Conservation (phyloP, 345 rosid species). For the Hirschfeldia incana region DNA sequence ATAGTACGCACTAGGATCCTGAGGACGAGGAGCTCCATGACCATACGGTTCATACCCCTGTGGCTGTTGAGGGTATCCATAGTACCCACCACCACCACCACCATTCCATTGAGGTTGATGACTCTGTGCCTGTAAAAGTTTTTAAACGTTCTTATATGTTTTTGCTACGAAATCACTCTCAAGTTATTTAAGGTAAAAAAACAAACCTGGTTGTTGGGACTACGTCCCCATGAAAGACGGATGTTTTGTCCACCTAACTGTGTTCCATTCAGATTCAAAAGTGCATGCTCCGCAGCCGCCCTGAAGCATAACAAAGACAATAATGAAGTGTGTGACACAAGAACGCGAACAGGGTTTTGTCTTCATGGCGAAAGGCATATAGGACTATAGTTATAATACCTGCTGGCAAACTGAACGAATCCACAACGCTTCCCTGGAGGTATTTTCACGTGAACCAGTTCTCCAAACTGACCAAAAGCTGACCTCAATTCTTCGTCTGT, state of each 20-base stretch:
- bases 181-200: neutral
- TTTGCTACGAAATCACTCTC: neutral
- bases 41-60: slow-evolving; percentile 90
- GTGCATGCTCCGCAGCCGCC: slow-evolving; percentile 81
- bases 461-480: slow-evolving; percentile 82
- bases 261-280: slow-evolving; percentile 69
- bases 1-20: slow-evolving; percentile 86
- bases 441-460: slow-evolving; percentile 86
- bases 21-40: slow-evolving; percentile 60
- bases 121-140: slow-evolving; percentile 48
- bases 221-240: slow-evolving; percentile 98
- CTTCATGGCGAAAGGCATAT: neutral
- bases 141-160: neutral
- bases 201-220: slow-evolving; percentile 86
- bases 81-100: slow-evolving; percentile 57
- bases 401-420: slow-evolving; percentile 87
- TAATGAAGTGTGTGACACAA: neutral
- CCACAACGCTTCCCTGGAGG: slow-evolving; percentile 99
- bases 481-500: slow-evolving; percentile 73
- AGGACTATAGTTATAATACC: slow-evolving; percentile 47
- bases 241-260: slow-evolving; percentile 81
- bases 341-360: neutral
- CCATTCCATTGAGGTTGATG: slow-evolving; percentile 77
- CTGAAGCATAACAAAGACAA: slow-evolving; percentile 38
- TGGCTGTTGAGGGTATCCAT: slow-evolving; percentile 40